Conservation (phyloP, 1,139 yeast species). For the Saccharomyces uvarum region DNA sequence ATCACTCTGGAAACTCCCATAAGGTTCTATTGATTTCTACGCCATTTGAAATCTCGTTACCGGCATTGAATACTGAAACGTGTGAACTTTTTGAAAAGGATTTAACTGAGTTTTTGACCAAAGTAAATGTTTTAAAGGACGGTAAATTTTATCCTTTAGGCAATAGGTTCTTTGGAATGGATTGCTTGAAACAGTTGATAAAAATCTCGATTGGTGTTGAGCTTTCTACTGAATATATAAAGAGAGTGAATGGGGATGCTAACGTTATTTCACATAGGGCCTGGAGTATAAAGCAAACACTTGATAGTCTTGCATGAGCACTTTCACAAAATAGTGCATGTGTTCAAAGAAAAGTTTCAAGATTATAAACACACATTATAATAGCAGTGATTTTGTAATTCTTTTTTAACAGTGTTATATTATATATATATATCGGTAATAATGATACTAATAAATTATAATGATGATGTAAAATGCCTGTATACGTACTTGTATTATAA, state of each 20-base stretch:
- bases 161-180: constrained; percentile 21
- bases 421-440: background rate
- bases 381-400: no score
- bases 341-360: no score
- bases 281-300: constrained; percentile 30
- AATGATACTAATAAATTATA: background rate
- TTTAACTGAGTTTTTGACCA: constrained; percentile 20
- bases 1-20: constrained; percentile 63
- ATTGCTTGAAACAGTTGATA: constrained; percentile 22
- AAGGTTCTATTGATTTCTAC: constrained; percentile 60
- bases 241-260: constrained; percentile 30
- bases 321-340: background rate
- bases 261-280: constrained; percentile 28
- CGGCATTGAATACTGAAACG: constrained; percentile 37
- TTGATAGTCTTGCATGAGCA: constrained; percentile 24
- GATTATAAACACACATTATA: no score
- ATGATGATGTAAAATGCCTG: background rate
- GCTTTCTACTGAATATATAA: constrained; percentile 31
- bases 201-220: constrained; percentile 32
- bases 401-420: background rate
- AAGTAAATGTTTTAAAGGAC: constrained; percentile 16
- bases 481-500: background rate
- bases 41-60: constrained; percentile 59
- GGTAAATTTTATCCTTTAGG: constrained; percentile 15
- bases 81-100: constrained; percentile 15